Percentiles rank a stretch among this genome's conserved stretches.
These are phyloP conservation scores for Cyclostephanos invisitatus DNA, from an alignment of 108 stramenopile species.

Conservation along the genomic window DNA sequence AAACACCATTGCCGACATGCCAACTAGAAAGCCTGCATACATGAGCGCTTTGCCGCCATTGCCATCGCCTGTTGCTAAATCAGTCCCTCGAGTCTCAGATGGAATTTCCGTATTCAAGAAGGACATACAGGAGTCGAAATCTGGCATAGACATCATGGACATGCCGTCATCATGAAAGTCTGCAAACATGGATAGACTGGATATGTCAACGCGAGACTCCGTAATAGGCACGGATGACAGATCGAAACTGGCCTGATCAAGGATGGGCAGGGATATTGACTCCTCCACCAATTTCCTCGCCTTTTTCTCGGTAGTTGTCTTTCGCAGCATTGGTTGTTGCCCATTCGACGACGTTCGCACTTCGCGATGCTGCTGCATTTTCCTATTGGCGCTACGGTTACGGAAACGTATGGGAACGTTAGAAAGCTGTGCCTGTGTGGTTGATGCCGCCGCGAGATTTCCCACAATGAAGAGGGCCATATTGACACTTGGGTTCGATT, in stretches of 20 bases:
- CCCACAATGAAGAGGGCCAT: conserved; percentile 5
- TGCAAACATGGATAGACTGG: not conserved
- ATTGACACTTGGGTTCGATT: conserved; percentile 19
- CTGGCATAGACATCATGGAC: conserved; percentile 3
- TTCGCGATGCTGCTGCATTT: not conserved
- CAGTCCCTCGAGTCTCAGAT: not conserved
- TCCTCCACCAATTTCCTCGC: not conserved
- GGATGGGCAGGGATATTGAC: not conserved
- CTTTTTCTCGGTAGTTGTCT: not conserved
- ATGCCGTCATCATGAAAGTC: not conserved
- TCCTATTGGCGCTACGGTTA: conserved; percentile 13
- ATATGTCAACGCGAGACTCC: not conserved
- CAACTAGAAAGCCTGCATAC: conserved; percentile 2
- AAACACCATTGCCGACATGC: conserved; percentile 7
- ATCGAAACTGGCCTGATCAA: too few relatives aligned
- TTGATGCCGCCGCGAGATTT: conserved; percentile 5
- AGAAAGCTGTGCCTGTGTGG: conserved; percentile 22
- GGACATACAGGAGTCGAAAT: not conserved
- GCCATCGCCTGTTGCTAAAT: not conserved
- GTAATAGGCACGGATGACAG: not conserved
- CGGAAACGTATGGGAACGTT: conserved; percentile 21
- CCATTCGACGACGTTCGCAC: not conserved
- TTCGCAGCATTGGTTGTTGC: not conserved
- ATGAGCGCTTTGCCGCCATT: conserved; percentile 5
- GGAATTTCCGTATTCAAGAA: not conserved